phyloP scores from a whole-genome alignment of 352 stramenopile species.

The Phytopythium mirpurense region DNA sequence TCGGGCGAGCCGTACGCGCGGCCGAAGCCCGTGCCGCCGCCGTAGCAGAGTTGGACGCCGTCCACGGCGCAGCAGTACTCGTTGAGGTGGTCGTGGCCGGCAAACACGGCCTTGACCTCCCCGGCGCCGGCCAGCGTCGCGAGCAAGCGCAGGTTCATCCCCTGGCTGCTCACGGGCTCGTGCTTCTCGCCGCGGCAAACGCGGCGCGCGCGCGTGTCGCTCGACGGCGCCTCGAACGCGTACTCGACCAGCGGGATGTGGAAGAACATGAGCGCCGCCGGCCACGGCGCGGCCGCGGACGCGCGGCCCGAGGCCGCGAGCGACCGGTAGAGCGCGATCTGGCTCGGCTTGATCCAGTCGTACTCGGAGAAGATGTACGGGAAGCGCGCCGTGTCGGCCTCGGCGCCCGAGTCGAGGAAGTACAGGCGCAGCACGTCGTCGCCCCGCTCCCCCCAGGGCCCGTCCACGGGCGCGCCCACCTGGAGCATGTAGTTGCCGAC shows the following conservation, averaged over 20 bases:
- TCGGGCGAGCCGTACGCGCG: slow-evolving; percentile 20
- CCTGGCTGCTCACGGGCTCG: slow-evolving; percentile 20
- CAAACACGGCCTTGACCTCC: slow-evolving; percentile 56
- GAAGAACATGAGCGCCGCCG: slow-evolving; percentile 54
- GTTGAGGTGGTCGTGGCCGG: slow-evolving; percentile 57
- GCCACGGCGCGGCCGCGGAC: slow-evolving; percentile 5
- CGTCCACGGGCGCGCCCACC: slow-evolving; percentile 30
- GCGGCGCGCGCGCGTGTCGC: neutral
- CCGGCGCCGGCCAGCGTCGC: slow-evolving; percentile 34
- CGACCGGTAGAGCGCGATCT: slow-evolving; percentile 36
- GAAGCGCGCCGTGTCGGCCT: slow-evolving; percentile 22
- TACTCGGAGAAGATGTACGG: slow-evolving; percentile 24
- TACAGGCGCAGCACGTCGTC: slow-evolving; percentile 58
- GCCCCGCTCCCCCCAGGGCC: slow-evolving; percentile 27
- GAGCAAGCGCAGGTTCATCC: slow-evolving; percentile 30
- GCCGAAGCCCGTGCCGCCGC: slow-evolving; percentile 40
- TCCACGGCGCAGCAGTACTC: slow-evolving; percentile 49
- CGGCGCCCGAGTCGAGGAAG: slow-evolving; percentile 52
- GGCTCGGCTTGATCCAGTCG: slow-evolving; percentile 43
- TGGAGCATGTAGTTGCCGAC: slow-evolving; percentile 65
- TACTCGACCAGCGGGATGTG: slow-evolving; percentile 62
- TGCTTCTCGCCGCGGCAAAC: slow-evolving; percentile 19
- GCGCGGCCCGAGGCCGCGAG: slow-evolving; percentile 13
- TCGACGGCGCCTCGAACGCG: slow-evolving; percentile 15
- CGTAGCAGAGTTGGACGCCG: slow-evolving; percentile 51